Conservation (phyloP, 495 filamentous ascomycete species). For the Lophiotrema nucula region DNA sequence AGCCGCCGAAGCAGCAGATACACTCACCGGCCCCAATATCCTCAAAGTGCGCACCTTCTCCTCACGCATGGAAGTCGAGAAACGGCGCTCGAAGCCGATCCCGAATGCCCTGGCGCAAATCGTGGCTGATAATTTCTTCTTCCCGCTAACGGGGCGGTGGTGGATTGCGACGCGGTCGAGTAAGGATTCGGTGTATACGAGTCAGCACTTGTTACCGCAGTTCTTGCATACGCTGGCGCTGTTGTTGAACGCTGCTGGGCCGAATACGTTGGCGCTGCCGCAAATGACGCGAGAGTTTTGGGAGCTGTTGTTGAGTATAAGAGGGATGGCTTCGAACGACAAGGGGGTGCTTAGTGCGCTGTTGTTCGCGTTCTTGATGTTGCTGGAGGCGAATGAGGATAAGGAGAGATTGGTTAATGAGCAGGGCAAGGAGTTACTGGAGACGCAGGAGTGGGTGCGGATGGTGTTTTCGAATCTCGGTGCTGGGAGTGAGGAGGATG, state of each 20-base stretch:
- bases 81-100: conserved; percentile 63
- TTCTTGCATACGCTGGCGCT: conserved; percentile 67
- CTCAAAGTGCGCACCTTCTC: conserved; percentile 83
- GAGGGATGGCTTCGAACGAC: conserved; percentile 49
- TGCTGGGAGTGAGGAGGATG: conserved; percentile 53
- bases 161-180: conserved; percentile 49
- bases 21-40: conserved; percentile 70
- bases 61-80: conserved; percentile 66
- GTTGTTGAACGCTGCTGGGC: conserved; percentile 63
- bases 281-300: conserved; percentile 71
- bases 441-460: conserved; percentile 69
- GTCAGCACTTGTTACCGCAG: conserved; percentile 58
- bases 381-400: conserved; percentile 74
- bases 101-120: conserved; percentile 74
- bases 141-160: conserved; percentile 61
- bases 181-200: conserved; percentile 51
- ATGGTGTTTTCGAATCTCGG: conserved; percentile 61
- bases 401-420: conserved; percentile 57
- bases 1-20: conserved; percentile 67
- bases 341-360: conserved; percentile 66
- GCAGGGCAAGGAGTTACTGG: conserved; percentile 52
- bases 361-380: conserved; percentile 73
- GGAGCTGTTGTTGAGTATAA: conserved; percentile 58
- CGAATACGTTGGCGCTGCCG: conserved; percentile 58
- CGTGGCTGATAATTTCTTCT: conserved; percentile 76